These are phyloP conservation scores for Monosporascus sp. DNA, from an alignment of 2,329 filamentous ascomycete species.

Conservation along the genomic window DNA sequence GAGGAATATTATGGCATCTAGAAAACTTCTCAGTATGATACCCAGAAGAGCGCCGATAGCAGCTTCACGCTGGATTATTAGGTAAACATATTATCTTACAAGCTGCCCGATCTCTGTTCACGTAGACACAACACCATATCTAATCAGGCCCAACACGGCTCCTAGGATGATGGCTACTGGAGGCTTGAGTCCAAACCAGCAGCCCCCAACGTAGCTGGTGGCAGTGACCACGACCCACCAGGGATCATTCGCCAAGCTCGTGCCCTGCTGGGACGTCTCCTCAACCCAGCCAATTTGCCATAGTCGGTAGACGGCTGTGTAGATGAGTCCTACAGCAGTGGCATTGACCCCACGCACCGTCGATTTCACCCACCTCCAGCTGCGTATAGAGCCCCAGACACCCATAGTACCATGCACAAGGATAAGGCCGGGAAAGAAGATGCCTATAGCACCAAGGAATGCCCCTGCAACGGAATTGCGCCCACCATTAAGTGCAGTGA, in stretches of 20 bases:
- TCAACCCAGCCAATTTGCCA: conserved; percentile 59
- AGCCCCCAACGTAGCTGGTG: conserved; percentile 28
- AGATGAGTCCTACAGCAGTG: conserved; percentile 55
- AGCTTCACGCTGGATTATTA: too few relatives aligned
- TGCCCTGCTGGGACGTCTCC: conserved; percentile 40
- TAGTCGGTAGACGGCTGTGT: conserved; percentile 58
- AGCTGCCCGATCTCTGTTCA: too few relatives aligned
- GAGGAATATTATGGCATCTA: too few relatives aligned
- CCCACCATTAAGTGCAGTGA: conserved; percentile 38
- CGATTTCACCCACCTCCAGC: conserved; percentile 40
- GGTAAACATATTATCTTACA: too few relatives aligned
- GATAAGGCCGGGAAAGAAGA: conserved; percentile 47
- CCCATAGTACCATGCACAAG: conserved; percentile 47
- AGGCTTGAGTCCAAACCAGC: conserved; percentile 26
- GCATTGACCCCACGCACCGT: conserved; percentile 54
- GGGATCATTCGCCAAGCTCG: conserved; percentile 51
- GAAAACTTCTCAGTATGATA: too few relatives aligned
- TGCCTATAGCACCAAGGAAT: conserved; percentile 45
- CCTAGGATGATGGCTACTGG: conserved; percentile 30
- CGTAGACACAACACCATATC: conserved; percentile 7
- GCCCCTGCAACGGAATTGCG: conserved; percentile 40
- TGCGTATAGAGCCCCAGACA: conserved; percentile 48
- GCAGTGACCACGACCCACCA: conserved; percentile 61
- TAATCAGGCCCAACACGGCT: conserved; percentile 27
- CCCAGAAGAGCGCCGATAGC: too few relatives aligned